These are phyloP conservation scores for Chlorencoelia australis DNA, from an alignment of 2,329 filamentous ascomycete species.

Conservation along the genomic window DNA sequence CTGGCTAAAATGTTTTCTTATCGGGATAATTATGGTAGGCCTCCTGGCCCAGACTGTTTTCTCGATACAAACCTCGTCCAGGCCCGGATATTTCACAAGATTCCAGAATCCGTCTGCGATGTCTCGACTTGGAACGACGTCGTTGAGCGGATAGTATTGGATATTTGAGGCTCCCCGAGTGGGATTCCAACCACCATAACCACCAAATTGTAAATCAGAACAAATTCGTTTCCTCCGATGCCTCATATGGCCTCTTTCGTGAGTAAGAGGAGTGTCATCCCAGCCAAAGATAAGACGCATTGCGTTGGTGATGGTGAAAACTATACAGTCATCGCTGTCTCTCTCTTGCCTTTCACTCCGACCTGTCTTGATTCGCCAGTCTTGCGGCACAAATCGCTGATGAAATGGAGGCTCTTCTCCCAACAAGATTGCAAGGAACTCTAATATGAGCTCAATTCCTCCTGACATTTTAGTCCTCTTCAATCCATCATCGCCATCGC, in stretches of 20 bases:
- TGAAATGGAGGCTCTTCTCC: background rate
- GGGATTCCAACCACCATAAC: background rate
- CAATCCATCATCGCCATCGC: background rate
- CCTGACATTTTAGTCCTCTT: background rate
- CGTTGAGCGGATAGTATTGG: slow-evolving; percentile 1
- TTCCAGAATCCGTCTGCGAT: background rate
- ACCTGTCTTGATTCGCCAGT: background rate
- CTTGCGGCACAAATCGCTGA: slow-evolving; percentile 3
- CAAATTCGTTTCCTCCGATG: background rate
- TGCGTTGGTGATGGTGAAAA: background rate
- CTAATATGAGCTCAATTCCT: background rate
- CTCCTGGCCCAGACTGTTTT: no score
- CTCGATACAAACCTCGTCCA: no score
- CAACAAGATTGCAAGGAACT: background rate
- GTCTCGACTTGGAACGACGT: background rate
- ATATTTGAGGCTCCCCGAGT: background rate
- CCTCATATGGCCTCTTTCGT: no score
- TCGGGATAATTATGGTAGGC: no score
- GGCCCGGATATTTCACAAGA: background rate
- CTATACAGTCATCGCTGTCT: background rate
- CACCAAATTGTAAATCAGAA: background rate
- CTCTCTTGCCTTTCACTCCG: background rate
- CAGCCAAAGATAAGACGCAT: slow-evolving; percentile 4
- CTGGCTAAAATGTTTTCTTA: no score
- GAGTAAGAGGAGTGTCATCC: no score